These are phyloP conservation scores for Pelargonium nanum DNA, from an alignment of 345 rosid species.

Conservation along the genomic window DNA sequence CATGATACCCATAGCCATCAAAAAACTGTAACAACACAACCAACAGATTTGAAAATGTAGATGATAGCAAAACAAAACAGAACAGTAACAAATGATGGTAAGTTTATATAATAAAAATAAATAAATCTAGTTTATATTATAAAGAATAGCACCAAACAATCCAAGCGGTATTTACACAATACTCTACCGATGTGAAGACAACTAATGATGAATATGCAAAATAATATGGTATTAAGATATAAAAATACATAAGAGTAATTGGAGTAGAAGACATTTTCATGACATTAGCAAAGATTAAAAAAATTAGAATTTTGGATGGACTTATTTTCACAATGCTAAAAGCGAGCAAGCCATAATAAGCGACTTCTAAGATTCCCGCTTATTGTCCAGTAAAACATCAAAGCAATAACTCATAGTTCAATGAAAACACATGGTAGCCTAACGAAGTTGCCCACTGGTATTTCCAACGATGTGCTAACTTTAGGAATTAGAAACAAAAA, in stretches of 20 bases:
- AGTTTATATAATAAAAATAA: neutral
- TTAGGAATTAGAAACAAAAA: too few species aligned
- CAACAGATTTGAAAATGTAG: neutral
- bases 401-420: too few species aligned
- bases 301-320: too few species aligned
- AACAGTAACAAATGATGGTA: neutral
- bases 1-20: slow-evolving; percentile 81
- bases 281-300: neutral
- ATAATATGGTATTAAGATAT: neutral
- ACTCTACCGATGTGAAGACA: too few species aligned
- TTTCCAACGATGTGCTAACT: neutral
- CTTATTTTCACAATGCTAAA: too few species aligned
- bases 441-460: neutral
- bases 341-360: too few species aligned
- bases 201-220: too few species aligned
- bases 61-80: neutral
- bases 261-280: neutral
- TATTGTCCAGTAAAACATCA: too few species aligned
- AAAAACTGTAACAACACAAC: slow-evolving; percentile 43
- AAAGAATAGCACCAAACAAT: neutral
- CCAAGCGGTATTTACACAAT: too few species aligned
- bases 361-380: too few species aligned
- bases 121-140: too few species aligned
- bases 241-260: neutral
- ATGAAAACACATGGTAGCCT: neutral